Evolutionary conservation across 495 filamentous ascomycete genomes (phyloP).

Genomic region (Hypoxylon crocopeplum): DNA sequence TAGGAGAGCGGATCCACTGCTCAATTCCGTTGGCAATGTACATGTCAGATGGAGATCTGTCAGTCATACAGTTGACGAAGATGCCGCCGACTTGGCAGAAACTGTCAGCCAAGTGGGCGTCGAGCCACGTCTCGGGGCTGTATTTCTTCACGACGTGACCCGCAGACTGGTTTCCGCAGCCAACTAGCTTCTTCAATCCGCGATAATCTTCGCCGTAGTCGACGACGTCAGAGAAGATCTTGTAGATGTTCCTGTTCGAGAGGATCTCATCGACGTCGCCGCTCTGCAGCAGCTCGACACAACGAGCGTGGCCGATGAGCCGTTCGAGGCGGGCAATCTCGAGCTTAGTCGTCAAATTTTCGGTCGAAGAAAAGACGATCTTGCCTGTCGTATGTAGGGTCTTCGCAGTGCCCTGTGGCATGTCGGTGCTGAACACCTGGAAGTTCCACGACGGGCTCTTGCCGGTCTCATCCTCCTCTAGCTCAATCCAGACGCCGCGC

Average conservation of each 20-base stretch:
- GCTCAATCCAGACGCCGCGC: slow-evolving; percentile 48
- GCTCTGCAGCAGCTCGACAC: slow-evolving; percentile 46
- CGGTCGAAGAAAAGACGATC: slow-evolving; percentile 37
- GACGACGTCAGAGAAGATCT: slow-evolving; percentile 53
- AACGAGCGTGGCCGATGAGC: slow-evolving; percentile 48
- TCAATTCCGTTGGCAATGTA: slow-evolving; percentile 59
- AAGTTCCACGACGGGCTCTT: slow-evolving; percentile 27
- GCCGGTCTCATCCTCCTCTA: slow-evolving; percentile 23
- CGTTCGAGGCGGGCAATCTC: slow-evolving; percentile 56
- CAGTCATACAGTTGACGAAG: slow-evolving; percentile 62
- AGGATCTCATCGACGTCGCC: slow-evolving; percentile 55
- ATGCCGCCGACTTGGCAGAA: slow-evolving; percentile 62
- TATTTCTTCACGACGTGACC: slow-evolving; percentile 53
- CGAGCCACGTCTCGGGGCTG: slow-evolving; percentile 37
- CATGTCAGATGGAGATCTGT: slow-evolving; percentile 47
- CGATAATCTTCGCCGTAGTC: slow-evolving; percentile 56
- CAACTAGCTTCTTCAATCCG: slow-evolving; percentile 56
- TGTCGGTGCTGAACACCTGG: slow-evolving; percentile 35
- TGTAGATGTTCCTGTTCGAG: slow-evolving; percentile 58
- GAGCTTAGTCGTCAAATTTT: slow-evolving; percentile 33
- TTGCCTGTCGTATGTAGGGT: slow-evolving; percentile 42
- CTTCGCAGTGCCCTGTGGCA: slow-evolving; percentile 16
- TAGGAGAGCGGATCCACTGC: slow-evolving; percentile 54
- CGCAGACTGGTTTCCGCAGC: slow-evolving; percentile 50
- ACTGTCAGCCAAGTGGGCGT: slow-evolving; percentile 32